phyloP scores from a whole-genome alignment of 352 stramenopile genomes.

The Globisporangium apiculatum region DNA sequence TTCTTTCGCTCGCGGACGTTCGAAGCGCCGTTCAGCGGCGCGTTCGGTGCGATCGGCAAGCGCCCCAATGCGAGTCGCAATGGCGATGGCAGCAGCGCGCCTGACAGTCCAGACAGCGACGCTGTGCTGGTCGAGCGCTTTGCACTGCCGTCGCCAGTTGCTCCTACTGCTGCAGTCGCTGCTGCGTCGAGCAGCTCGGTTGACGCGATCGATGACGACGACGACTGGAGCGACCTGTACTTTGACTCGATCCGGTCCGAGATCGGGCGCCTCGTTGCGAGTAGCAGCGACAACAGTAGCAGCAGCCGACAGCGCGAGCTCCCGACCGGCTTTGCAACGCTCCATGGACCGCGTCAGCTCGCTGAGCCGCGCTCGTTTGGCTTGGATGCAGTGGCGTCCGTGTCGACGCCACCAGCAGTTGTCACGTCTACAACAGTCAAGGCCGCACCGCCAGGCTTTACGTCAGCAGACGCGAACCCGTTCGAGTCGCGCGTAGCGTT shows the following conservation, averaged over 20 bases:
- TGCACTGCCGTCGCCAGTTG: neutral
- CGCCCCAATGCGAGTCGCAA: neutral
- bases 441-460: conserved; percentile 52
- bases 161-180: neutral
- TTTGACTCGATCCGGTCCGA: conserved; percentile 19
- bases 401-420: neutral
- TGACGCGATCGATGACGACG: conserved; percentile 1
- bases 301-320: neutral
- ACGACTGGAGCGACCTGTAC: conserved; percentile 18
- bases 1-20: conserved; percentile 13
- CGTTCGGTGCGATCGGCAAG: conserved; percentile 13
- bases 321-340: neutral
- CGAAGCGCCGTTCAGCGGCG: conserved; percentile 9
- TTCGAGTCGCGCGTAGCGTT: conserved; percentile 41
- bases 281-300: neutral
- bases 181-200: neutral
- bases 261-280: conserved; percentile 12
- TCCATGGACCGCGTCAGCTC: neutral
- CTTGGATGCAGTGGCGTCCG: neutral
- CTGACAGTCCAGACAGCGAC: conserved; percentile 1
- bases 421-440: conserved; percentile 5
- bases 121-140: conserved; percentile 8
- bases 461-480: conserved; percentile 46
- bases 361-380: neutral
- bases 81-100: too few species aligned